Conservation (phyloP, 2,329 filamentous ascomycete species). For the Colletotrichum sp. region DNA sequence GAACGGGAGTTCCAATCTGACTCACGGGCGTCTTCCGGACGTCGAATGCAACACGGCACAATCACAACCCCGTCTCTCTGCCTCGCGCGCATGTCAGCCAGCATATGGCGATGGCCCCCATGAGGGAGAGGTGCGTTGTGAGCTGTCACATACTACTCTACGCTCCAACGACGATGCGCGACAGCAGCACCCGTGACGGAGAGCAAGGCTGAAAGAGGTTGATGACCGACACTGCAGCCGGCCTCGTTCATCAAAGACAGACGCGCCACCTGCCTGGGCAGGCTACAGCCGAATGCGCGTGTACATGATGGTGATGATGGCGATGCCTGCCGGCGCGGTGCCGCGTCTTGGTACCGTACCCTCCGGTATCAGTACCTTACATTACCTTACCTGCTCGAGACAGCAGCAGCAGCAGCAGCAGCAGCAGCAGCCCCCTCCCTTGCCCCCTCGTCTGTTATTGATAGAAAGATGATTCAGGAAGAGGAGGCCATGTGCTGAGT, state of each 20-base stretch:
- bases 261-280: neutral
- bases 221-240: slow-evolving; percentile 1
- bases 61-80: neutral
- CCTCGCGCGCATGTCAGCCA: slow-evolving; percentile 13
- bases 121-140: neutral
- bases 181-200: neutral
- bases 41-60: neutral
- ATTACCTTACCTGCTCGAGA: neutral
- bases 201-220: neutral
- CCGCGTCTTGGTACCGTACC: neutral
- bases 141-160: slow-evolving; percentile 11
- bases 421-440: neutral
- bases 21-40: neutral
- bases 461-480: neutral
- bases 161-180: neutral
- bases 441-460: neutral
- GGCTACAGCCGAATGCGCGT: neutral
- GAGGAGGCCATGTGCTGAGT: neutral
- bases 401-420: neutral
- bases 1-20: neutral
- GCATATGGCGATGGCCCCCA: neutral
- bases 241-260: neutral
- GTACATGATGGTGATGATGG: neutral
- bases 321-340: neutral
- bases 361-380: slow-evolving; percentile 2